Evolutionary conservation across 495 filamentous ascomycete species (phyloP), one percentile per base, ranked within the genome.

Genomic region (Astrocystis sublimbata): DNA sequence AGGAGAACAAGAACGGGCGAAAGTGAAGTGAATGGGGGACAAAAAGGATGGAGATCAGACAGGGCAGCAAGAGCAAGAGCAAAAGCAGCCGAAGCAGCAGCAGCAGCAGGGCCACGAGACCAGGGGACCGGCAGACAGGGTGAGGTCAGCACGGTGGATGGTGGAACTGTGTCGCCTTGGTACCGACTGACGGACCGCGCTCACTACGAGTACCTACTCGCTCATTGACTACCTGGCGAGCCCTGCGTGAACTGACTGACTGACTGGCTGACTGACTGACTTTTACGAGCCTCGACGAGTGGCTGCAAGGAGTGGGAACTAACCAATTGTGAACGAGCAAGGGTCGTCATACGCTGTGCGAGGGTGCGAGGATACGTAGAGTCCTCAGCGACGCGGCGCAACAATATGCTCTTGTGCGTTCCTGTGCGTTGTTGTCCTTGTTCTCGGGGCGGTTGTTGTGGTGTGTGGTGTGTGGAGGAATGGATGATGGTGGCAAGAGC

Each of bases 241-340:
- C n/a, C n/a, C n/a, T n/a, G n/a, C n/a, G n/a, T n/a, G n/a, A n/a
- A n/a, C n/a, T n/a, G n/a, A n/a, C n/a, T n/a, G n/a, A n/a, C n/a
- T n/a, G n/a, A n/a, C n/a, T n/a, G n/a, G n/a, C n/a, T n/a, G n/a
- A n/a, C n/a, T n/a, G n/a, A 62, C 60, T 56, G 51, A 62, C 60
- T 62, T 62, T 62, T 56, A 42, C 41, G 50, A 31, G 60, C 52
- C 62, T 64, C 68, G 65, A 54, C 47, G 19, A 46, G 50, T 45
- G 60, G 43, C 47, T 45, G 60, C 47, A 47, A n/a, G n/a, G n/a
- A n/a, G n/a, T n/a, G n/a, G n/a, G 42, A 42, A 62, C 6, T 43
- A 62, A 49, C 69, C 69, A 71, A 71, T 71, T 71, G 69, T 64
- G 62, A 65, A 33, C 4, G 51, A 67, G 69, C 67, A 71, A 71